Percentiles rank a stretch among this genome's conserved stretches.
phyloP scores from a whole-genome alignment of 1,139 yeast species.

The Oligophagozyma castellii region DNA sequence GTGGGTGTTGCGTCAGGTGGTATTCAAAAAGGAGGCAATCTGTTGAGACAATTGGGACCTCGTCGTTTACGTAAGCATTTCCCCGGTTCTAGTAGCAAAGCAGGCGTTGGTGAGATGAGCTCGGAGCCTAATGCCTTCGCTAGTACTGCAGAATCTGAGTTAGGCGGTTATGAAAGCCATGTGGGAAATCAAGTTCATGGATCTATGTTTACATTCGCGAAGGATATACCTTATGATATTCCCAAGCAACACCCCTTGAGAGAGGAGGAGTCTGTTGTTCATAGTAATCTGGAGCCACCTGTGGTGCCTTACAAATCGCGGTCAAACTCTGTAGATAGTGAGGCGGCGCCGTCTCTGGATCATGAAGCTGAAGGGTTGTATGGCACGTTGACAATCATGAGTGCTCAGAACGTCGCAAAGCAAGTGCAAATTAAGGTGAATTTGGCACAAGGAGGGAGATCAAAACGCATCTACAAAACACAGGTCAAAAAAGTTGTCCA shows the following conservation, averaged over 20 bases:
- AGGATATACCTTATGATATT: background rate
- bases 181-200: no score
- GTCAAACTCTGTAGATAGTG: no score
- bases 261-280: no score
- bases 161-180: no score
- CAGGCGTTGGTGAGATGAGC: constrained; percentile 1
- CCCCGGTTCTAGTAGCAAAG: background rate
- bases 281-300: no score
- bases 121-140: no score
- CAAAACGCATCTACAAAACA: constrained; percentile 53
- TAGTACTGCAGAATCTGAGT: no score
- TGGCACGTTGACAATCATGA: constrained; percentile 40
- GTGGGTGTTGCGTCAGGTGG: constrained; percentile 26
- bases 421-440: constrained; percentile 38
- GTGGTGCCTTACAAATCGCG: no score
- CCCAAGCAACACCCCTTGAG: no score
- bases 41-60: constrained; percentile 20
- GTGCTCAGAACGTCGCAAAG: constrained; percentile 26
- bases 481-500: constrained; percentile 41
- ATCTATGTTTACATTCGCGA: no score
- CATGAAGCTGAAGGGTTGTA: constrained; percentile 25
- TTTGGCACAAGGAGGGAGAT: constrained; percentile 37
- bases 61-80: constrained; percentile 5
- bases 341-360: no score
- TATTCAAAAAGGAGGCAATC: constrained; percentile 32